Evolutionary conservation across 1,284 basidiomycete species (phyloP).

Genomic region (Spongispora temasekensis): DNA sequence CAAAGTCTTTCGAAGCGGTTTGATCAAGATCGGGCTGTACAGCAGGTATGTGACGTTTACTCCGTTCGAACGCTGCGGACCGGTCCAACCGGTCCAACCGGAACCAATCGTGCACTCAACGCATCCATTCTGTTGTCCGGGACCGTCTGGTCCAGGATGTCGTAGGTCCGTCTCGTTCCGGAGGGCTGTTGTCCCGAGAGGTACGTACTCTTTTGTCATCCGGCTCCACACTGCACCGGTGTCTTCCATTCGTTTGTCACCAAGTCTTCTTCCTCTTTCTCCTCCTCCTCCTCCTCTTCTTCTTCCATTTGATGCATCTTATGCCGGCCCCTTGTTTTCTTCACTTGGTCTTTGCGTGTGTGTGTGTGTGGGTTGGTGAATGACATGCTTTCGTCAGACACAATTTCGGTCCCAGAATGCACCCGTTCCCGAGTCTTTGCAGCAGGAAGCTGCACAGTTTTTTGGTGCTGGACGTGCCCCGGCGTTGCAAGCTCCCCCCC

Average conservation of each 20-base stretch:
- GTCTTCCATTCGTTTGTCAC: slow-evolving; percentile 2
- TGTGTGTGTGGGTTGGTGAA: background rate
- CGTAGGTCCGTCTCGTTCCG: slow-evolving; percentile 20
- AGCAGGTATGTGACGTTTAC: slow-evolving; percentile 58
- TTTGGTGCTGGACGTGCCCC: slow-evolving; percentile 46
- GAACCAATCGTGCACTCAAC: too few species aligned
- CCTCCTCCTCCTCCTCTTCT: too few species aligned
- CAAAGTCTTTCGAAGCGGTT: slow-evolving; percentile 76
- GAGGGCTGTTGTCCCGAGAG: slow-evolving; percentile 16
- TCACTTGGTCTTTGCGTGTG: too few species aligned
- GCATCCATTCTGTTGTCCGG: too few species aligned
- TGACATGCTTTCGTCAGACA: slow-evolving; percentile 6
- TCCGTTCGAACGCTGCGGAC: slow-evolving; percentile 3
- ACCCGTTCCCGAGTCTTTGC: slow-evolving; percentile 44
- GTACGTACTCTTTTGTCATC: slow-evolving; percentile 15
- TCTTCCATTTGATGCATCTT: too few species aligned
- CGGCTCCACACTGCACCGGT: slow-evolving; percentile 12
- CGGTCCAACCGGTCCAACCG: slow-evolving; percentile 1
- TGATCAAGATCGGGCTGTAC: slow-evolving; percentile 73
- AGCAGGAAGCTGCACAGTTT: slow-evolving; percentile 70
- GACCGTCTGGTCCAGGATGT: slow-evolving; percentile 17
- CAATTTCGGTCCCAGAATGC: slow-evolving; percentile 61
- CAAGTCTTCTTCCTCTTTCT: too few species aligned
- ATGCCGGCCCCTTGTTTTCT: too few species aligned
- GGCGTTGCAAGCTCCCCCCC: slow-evolving; percentile 22